Conservation (phyloP, 140 eudicot genomes). For the Oenanthe javanica region DNA sequence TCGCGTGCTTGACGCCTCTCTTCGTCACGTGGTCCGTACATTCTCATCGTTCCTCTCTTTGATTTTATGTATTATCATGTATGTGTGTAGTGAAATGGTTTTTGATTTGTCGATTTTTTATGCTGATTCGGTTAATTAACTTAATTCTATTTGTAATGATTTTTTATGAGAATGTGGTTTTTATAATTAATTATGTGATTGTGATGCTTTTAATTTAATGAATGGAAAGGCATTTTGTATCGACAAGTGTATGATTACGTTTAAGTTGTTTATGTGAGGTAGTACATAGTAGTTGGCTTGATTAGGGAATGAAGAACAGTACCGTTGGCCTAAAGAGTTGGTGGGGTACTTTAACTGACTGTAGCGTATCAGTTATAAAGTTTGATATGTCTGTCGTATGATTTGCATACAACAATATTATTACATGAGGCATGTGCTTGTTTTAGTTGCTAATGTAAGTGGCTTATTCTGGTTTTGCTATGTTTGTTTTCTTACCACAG, state of each 20-base stretch:
- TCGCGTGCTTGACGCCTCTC: constrained; percentile 73
- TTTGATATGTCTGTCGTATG: neutral
- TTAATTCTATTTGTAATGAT: too few relatives aligned
- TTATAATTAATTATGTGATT: neutral
- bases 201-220: neutral
- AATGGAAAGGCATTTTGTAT: neutral
- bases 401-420: neutral
- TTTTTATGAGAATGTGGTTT: too few relatives aligned
- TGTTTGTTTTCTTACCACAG: constrained; percentile 28
- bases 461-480: neutral
- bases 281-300: neutral
- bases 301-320: neutral
- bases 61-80: neutral
- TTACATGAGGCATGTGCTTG: neutral
- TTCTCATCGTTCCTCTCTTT: neutral
- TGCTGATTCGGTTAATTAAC: too few relatives aligned
- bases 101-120: too few relatives aligned
- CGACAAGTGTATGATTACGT: neutral
- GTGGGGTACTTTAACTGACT: neutral
- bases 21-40: constrained; percentile 58
- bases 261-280: neutral
- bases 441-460: neutral
- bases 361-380: neutral
- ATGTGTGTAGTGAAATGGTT: neutral
- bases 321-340: neutral